Conservation (phyloP, 1,284 basidiomycete genomes). For the Neotropicomus parvogracilis region DNA sequence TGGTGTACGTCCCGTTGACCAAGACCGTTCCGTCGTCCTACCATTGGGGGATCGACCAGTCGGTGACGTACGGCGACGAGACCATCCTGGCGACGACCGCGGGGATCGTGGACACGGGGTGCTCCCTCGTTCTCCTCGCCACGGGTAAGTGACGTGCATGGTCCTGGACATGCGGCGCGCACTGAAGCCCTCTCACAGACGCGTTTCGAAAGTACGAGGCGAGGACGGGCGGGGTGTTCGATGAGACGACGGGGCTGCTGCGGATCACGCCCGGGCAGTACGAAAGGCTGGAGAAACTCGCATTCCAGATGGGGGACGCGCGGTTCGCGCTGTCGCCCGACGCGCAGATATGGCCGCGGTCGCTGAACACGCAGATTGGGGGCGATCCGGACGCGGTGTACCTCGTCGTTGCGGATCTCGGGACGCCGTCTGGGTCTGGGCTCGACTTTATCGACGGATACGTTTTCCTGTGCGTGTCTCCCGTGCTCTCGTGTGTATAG, state of each 20-base stretch:
- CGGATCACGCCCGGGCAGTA: constrained; percentile 36
- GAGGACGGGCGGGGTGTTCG: constrained; percentile 48
- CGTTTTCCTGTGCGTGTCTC: constrained; percentile 13
- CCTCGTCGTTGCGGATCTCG: constrained; percentile 37
- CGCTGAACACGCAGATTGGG: constrained; percentile 43
- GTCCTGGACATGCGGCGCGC: background rate
- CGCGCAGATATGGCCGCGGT: constrained; percentile 52
- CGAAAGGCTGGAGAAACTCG: background rate
- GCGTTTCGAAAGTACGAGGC: constrained; percentile 48
- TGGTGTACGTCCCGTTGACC: constrained; percentile 34
- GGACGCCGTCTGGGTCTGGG: constrained; percentile 40
- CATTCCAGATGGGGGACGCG: constrained; percentile 33
- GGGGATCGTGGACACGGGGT: constrained; percentile 21
- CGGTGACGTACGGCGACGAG: constrained; percentile 25
- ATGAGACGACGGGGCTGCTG: constrained; percentile 42
- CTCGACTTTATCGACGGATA: constrained; percentile 26
- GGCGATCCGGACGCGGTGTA: constrained; percentile 40
- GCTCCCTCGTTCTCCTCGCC: constrained; percentile 42
- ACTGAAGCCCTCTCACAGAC: constrained; percentile 28
- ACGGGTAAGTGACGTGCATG: constrained; percentile 26
- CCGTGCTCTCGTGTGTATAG: background rate
- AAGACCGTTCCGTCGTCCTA: background rate
- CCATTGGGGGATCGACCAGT: background rate
- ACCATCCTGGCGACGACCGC: constrained; percentile 38
- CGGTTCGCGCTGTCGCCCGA: constrained; percentile 42